Conservation (phyloP, 352 stramenopile genomes). For the Phytophthora cactorum region DNA sequence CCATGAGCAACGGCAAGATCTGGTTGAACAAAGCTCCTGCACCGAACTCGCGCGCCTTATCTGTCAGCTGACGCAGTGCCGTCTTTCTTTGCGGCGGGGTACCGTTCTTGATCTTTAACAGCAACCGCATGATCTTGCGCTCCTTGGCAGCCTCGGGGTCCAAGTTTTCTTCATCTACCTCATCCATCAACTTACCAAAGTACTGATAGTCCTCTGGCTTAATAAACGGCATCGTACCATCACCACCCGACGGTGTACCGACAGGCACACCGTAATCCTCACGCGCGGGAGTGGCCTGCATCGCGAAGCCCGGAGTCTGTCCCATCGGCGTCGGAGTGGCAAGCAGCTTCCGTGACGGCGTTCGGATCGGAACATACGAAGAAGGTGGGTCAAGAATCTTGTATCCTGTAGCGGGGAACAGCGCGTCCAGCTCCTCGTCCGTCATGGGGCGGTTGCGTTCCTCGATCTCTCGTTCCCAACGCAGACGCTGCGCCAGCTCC, state of each 20-base stretch:
- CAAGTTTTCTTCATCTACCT: slow-evolving; percentile 86
- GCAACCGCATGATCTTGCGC: slow-evolving; percentile 97
- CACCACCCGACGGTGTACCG: slow-evolving; percentile 65
- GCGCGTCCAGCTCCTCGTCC: slow-evolving; percentile 97
- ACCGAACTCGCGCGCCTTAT: slow-evolving; percentile 97
- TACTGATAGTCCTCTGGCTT: slow-evolving; percentile 99
- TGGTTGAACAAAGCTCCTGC: slow-evolving; percentile 98
- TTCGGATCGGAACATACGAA: slow-evolving; percentile 96
- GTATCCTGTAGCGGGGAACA: slow-evolving; percentile 96
- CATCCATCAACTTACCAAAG: slow-evolving; percentile 96
- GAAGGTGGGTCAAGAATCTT: slow-evolving; percentile 95
- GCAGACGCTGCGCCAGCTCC: slow-evolving; percentile 93
- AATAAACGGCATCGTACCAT: slow-evolving; percentile 96
- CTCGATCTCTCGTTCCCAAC: slow-evolving; percentile 97
- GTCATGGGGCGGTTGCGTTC: slow-evolving; percentile 95
- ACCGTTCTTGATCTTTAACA: slow-evolving; percentile 99
- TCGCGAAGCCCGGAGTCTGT: slow-evolving; percentile 92
- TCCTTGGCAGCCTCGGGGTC: slow-evolving; percentile 95
- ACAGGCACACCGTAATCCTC: slow-evolving; percentile 81
- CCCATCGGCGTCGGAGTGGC: slow-evolving; percentile 96
- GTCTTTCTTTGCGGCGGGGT: slow-evolving; percentile 97
- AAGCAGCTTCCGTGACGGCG: slow-evolving; percentile 94
- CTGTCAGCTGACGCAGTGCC: slow-evolving; percentile 96
- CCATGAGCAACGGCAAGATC: slow-evolving; percentile 99
- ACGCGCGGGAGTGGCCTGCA: slow-evolving; percentile 75